Base-by-base conservation (phyloP, 1,284 basidiomycete species). In the Irpex sp. region DNA sequence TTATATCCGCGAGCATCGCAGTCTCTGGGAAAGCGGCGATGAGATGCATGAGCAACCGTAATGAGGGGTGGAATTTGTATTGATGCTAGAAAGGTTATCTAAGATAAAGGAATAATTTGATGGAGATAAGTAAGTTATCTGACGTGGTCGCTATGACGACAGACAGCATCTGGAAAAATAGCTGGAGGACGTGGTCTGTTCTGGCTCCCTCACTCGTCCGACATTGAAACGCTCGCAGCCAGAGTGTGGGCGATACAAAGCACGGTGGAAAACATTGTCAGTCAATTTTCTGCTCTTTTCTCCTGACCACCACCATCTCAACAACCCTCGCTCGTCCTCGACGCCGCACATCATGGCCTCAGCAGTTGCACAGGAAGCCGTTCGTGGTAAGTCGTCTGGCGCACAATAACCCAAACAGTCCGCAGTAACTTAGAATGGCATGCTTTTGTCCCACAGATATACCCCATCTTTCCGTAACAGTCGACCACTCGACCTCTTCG, bases 371-470 rank as follows among this genome's bases (percentile, higher is more conserved):
- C 65, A 66, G 57, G 68, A 69, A 56, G 36, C 64, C 21, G 9
- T 54, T 19, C 34, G 59, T 66, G 68, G 68, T 67, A 51, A 15
- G 61, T 40, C 70, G 64, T 36, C 74, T 78, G 57, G 4, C 77
- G 84, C 54, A 81, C 79, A 11, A 74, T 84, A 62, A 74, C 78
- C 80, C 67, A 73, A 75, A 8, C 74, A 75, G 34, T 77, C 80
- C 9, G 79, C 82, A 38, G 76, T 81, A 0, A 83, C 84, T 15
- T 84, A 86, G 8, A 56, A 56, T 56, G 7, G 37, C 65, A 21
- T 48, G 40, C 36, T 38, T 63, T 38, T 49, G 49, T 40, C 48
- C 17, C 64, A 54, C 68, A 75, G 75, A 76, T 66, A 61, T 69
- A 61, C 72, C 66, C 13, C 74, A 79, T 60, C 78, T 85, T 55